A percentile compares a stretch with the other conserved stretches of the same genome.
Evolutionary conservation across 2,329 filamentous ascomycete species (phyloP).

Genomic region (Pseudogymnoascus sp.): DNA sequence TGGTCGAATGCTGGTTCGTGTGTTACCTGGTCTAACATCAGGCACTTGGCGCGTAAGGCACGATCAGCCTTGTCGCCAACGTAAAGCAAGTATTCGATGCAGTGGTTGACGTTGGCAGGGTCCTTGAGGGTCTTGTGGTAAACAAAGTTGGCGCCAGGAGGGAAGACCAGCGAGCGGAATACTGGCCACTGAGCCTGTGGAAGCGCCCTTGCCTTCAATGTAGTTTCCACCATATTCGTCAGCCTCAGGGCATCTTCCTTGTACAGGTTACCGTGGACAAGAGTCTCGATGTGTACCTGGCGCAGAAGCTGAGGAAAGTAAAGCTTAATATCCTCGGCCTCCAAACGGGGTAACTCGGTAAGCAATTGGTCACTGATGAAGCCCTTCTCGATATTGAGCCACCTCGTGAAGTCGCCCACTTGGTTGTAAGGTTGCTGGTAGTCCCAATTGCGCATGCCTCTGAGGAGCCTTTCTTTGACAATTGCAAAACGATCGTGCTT

Average conservation of each 20-base stretch:
- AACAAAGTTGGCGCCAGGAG: slow-evolving; percentile 72
- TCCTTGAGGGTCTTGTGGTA: slow-evolving; percentile 77
- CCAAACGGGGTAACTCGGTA: slow-evolving; percentile 66
- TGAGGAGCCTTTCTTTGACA: slow-evolving; percentile 73
- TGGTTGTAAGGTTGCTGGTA: slow-evolving; percentile 85
- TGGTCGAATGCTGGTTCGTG: slow-evolving; percentile 94
- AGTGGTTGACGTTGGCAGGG: slow-evolving; percentile 81
- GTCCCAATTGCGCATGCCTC: slow-evolving; percentile 78
- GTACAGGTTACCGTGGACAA: slow-evolving; percentile 88
- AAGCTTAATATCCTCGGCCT: slow-evolving; percentile 61
- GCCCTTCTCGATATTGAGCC: slow-evolving; percentile 67
- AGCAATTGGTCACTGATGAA: slow-evolving; percentile 75
- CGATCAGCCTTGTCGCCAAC: slow-evolving; percentile 63
- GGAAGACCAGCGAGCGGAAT: slow-evolving; percentile 66
- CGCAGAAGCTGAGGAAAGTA: slow-evolving; percentile 75
- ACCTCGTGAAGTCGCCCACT: slow-evolving; percentile 73
- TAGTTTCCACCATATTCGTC: slow-evolving; percentile 73
- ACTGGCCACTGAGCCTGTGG: slow-evolving; percentile 75
- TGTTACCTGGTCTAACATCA: slow-evolving; percentile 81
- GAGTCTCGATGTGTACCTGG: slow-evolving; percentile 79
- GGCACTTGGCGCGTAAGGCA: slow-evolving; percentile 62
- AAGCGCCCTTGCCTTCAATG: slow-evolving; percentile 64
- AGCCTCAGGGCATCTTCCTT: slow-evolving; percentile 85
- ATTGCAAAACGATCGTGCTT: slow-evolving; percentile 84
- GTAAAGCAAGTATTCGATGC: slow-evolving; percentile 69